Evolutionary conservation across 140 eudicot species (phyloP).

Genomic region (Oenanthe javanica): DNA sequence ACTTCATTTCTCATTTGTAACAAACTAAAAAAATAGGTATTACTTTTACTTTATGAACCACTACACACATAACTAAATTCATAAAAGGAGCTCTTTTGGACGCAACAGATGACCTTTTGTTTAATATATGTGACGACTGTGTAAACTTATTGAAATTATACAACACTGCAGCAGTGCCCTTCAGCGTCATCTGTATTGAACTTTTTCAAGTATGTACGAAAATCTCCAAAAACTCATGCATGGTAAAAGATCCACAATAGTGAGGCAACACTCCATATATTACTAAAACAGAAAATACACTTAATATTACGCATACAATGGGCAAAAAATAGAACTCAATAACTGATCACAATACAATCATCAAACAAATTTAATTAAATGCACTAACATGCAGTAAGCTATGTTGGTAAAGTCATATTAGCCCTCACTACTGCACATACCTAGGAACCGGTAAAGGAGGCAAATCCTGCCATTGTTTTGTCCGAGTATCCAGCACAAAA

Average conservation of each 20-base stretch:
- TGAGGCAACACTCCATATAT: not conserved
- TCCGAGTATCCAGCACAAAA: conserved; percentile 74
- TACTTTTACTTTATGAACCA: not conserved
- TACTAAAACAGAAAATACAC: not conserved
- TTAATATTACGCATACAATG: not conserved
- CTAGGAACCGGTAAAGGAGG: conserved; percentile 90
- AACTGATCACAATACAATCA: not conserved
- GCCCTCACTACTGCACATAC: conserved; percentile 25
- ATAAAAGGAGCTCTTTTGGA: not conserved
- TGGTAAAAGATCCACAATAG: not conserved
- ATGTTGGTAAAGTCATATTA: not conserved
- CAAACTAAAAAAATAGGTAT: not conserved
- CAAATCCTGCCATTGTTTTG: conserved; percentile 70
- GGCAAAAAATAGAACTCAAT: not conserved
- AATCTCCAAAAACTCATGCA: not conserved
- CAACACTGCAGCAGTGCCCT: not conserved
- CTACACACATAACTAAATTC: not conserved
- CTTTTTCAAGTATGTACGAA: not conserved
- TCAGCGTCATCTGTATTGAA: not conserved
- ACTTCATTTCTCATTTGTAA: not conserved
- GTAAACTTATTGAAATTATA: not conserved
- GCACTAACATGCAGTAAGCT: not conserved
- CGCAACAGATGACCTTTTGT: not conserved
- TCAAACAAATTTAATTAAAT: not conserved
- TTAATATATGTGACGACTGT: not conserved